Evolutionary conservation across 371 early-diverging fungal species (phyloP).

Genomic region (Zancudomyces culisetae): DNA sequence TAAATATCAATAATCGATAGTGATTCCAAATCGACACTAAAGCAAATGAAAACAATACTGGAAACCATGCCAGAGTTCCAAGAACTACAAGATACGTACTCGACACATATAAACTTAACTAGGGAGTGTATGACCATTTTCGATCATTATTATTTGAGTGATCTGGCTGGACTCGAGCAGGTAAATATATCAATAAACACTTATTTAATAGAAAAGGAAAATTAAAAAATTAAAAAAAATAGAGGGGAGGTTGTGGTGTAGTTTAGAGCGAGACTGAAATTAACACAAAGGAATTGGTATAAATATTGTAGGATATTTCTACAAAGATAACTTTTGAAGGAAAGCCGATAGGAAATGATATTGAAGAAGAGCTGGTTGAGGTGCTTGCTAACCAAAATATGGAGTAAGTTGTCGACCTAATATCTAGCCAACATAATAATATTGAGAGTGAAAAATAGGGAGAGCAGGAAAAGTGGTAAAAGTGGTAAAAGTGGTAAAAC

Average conservation of each 20-base stretch:
- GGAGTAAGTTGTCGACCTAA: background rate
- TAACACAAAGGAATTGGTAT: background rate
- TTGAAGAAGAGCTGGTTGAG: background rate
- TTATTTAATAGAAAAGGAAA: background rate
- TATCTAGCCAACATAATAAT: too few species aligned
- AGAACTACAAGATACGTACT: conserved; percentile 72
- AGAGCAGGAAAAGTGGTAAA: too few species aligned
- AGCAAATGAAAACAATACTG: conserved; percentile 75
- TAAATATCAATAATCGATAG: conserved; percentile 31
- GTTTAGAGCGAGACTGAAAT: background rate
- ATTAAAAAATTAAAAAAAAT: background rate
- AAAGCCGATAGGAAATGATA: background rate
- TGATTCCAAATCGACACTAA: conserved; percentile 37
- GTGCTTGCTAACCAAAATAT: background rate
- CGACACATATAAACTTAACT: conserved; percentile 80
- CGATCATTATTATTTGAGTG: conserved; percentile 43
- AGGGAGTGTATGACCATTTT: conserved; percentile 70
- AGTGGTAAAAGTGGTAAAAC: too few species aligned
- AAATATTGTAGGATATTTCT: background rate
- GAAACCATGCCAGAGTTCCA: conserved; percentile 82
- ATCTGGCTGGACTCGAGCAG: conserved; percentile 53
- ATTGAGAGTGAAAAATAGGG: too few species aligned
- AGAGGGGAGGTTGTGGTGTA: background rate
- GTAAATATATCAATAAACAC: too few species aligned
- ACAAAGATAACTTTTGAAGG: background rate